A percentile compares a stretch with the other conserved stretches of the same genome.
Conservation (phyloP, 2,329 filamentous ascomycete species). For the Aureobasidium sp. region DNA sequence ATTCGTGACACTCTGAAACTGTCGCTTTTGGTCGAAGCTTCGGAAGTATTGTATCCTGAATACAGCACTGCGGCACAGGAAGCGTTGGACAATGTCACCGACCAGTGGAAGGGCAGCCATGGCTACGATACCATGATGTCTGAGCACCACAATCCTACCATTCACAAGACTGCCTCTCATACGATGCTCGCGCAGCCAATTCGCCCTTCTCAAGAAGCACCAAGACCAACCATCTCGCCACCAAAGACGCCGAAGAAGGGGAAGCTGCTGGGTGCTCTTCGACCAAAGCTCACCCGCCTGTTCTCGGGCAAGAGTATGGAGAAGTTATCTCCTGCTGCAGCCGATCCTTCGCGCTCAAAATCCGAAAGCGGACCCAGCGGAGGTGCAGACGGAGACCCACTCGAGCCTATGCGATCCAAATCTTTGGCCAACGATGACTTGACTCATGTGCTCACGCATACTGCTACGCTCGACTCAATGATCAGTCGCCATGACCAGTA, state of each 20-base stretch:
- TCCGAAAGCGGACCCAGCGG: conserved; percentile 11
- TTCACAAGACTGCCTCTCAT: conserved; percentile 12
- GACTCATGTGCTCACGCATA: conserved; percentile 23
- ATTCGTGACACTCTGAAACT: conserved; percentile 37
- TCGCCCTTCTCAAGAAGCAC: not conserved
- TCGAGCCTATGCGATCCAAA: conserved; percentile 12
- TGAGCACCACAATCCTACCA: conserved; percentile 12
- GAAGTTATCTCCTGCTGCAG: not conserved
- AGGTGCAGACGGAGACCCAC: not conserved
- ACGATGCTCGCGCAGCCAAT: conserved; percentile 8
- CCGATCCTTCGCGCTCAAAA: conserved; percentile 19
- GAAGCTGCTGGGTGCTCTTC: not conserved
- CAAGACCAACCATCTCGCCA: not conserved
- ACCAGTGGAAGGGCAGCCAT: conserved; percentile 14
- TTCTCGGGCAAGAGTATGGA: conserved; percentile 14
- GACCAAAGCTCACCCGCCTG: conserved; percentile 8
- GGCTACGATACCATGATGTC: conserved; percentile 4
- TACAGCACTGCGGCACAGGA: conserved; percentile 37
- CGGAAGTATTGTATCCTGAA: conserved; percentile 37
- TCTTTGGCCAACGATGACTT: conserved; percentile 25
- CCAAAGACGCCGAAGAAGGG: conserved; percentile 5
- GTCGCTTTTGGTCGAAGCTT: conserved; percentile 38
- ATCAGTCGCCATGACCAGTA: conserved; percentile 41
- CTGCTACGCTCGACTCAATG: conserved; percentile 30
- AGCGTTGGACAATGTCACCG: conserved; percentile 38